phyloP scores from a whole-genome alignment of 1,284 basidiomycete species.

The Peniophora sp. region DNA sequence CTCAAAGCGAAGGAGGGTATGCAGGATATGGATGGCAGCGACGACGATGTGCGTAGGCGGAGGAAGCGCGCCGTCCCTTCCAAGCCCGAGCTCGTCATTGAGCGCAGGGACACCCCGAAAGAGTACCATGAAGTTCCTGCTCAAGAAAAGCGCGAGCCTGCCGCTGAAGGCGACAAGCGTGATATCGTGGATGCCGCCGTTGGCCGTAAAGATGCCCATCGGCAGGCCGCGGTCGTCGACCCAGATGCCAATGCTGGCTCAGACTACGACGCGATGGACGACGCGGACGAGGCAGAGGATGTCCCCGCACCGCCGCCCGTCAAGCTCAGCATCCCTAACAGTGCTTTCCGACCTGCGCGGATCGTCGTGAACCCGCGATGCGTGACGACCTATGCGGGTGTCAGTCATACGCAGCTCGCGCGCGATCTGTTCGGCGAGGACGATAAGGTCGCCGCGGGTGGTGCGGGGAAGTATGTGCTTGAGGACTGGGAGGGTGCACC shows the following conservation, averaged over 20 bases:
- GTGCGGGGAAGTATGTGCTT: conserved; percentile 67
- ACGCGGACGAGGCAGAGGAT: conserved; percentile 39
- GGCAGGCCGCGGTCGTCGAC: conserved; percentile 34
- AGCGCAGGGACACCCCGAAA: no score
- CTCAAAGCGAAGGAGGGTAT: conserved; percentile 72
- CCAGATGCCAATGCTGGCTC: conserved; percentile 77
- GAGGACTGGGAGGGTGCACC: conserved; percentile 94
- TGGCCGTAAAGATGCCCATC: conserved; percentile 18
- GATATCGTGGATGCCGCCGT: conserved; percentile 16
- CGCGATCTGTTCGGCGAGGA: conserved; percentile 81
- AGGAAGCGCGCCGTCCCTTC: conserved; percentile 6
- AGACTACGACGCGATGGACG: conserved; percentile 84
- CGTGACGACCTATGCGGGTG: conserved; percentile 93
- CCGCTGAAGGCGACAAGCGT: conserved; percentile 25
- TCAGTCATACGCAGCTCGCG: conserved; percentile 88
- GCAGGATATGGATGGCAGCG: conserved; percentile 25
- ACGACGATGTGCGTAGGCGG: conserved; percentile 9
- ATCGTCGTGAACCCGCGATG: conserved; percentile 93
- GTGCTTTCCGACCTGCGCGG: conserved; percentile 76
- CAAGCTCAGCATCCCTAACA: conserved; percentile 73
- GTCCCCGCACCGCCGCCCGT: conserved; percentile 21
- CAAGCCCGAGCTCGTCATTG: conserved; percentile 11
- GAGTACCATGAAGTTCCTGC: no score
- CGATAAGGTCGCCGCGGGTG: conserved; percentile 46
- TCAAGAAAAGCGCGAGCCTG: background rate